Evolutionary conservation across 768 basidiomycete genomes (phyloP).

Genomic region (Boletus rex-veris): DNA sequence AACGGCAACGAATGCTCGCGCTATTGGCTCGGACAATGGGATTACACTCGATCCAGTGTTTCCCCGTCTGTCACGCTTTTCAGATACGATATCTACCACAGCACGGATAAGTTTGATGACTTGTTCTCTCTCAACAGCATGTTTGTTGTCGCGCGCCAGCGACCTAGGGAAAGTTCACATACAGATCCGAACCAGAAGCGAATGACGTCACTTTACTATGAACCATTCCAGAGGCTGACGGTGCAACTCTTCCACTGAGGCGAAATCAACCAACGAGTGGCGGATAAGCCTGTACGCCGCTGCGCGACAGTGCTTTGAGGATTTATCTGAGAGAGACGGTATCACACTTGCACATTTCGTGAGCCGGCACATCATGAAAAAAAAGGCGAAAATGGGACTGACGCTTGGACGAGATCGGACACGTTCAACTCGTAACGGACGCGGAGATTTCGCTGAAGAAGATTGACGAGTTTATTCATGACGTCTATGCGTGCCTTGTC

Average conservation of each 20-base stretch:
- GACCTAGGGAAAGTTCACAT: constrained; percentile 47
- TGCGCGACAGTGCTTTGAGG: constrained; percentile 70
- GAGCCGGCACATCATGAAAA: constrained; percentile 7
- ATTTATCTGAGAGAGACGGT: constrained; percentile 72
- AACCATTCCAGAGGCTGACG: constrained; percentile 80
- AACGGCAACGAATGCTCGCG: constrained; percentile 88
- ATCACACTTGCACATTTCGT: constrained; percentile 54
- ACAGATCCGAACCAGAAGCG: neutral
- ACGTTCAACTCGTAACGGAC: constrained; percentile 75
- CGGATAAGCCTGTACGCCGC: constrained; percentile 83
- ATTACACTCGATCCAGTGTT: constrained; percentile 43
- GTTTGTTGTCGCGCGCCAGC: constrained; percentile 79
- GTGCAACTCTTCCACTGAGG: constrained; percentile 64
- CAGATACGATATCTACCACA: constrained; percentile 73
- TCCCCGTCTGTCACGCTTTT: constrained; percentile 42
- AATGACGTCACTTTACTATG: constrained; percentile 69
- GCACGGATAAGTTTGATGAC: constrained; percentile 84
- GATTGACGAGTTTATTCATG: constrained; percentile 61
- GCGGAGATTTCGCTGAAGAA: constrained; percentile 66
- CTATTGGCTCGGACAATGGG: constrained; percentile 68
- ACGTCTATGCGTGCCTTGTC: constrained; percentile 58
- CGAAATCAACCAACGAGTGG: constrained; percentile 67
- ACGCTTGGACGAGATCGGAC: constrained; percentile 73
- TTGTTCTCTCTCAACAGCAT: constrained; percentile 86
- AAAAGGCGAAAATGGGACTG: constrained; percentile 30